Evolutionary conservation across 257 asterid genomes (phyloP).

Genomic region (Salvia rosmarinus): DNA sequence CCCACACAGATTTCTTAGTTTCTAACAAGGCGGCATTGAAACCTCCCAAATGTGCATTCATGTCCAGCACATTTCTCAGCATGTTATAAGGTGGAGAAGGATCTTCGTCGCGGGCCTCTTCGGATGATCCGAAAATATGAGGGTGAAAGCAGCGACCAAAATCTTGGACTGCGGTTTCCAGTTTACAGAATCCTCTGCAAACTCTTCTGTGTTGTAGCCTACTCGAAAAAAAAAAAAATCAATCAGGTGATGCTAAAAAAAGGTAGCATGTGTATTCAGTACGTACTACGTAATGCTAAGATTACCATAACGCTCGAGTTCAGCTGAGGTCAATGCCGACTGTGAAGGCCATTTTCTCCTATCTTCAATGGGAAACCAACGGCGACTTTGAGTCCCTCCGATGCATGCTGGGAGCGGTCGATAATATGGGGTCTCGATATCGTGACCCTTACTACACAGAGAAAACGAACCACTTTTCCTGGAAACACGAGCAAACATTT

Average conservation of each 20-base stretch:
- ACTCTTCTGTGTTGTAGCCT: conserved; percentile 73
- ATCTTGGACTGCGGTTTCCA: conserved; percentile 79
- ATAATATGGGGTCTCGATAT: conserved; percentile 85
- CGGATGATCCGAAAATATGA: conserved; percentile 97
- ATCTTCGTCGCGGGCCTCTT: conserved; percentile 98
- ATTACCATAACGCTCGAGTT: conserved; percentile 76
- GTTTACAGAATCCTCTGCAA: conserved; percentile 68
- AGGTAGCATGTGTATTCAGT: conserved; percentile 1
- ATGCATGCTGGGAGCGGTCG: conserved; percentile 84
- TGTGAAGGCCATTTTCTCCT: conserved; percentile 87
- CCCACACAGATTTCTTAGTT: conserved; percentile 89
- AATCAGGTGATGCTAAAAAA: not conserved
- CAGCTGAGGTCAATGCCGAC: conserved; percentile 59
- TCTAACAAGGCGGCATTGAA: conserved; percentile 85
- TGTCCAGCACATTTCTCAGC: conserved; percentile 97
- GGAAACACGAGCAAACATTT: conserved; percentile 42
- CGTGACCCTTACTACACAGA: conserved; percentile 75
- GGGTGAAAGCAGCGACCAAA: conserved; percentile 98
- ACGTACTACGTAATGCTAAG: conserved; percentile 5
- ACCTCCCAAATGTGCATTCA: conserved; percentile 95
- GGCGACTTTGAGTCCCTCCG: conserved; percentile 85
- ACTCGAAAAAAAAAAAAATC: conserved; percentile 23
- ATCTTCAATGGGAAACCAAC: conserved; percentile 85
- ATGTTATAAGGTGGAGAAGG: conserved; percentile 99
- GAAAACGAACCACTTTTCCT: conserved; percentile 80